Evolutionary conservation across 441 rosid species (phyloP).

Genomic region (Macaranga tanarius): DNA sequence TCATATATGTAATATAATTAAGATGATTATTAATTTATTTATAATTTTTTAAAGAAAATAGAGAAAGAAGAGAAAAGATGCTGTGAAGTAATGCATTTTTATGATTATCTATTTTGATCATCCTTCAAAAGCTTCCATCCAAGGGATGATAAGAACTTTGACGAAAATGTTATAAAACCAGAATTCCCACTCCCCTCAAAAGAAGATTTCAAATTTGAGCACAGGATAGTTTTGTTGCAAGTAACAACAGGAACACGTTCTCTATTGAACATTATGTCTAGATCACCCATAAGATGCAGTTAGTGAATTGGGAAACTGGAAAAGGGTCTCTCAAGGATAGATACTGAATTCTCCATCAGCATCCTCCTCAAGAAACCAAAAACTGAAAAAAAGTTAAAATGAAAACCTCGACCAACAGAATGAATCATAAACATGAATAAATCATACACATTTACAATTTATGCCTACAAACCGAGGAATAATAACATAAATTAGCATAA

Average conservation of each 20-base stretch:
- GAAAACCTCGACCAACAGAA: slow-evolving; percentile 17
- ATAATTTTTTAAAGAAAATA: no score
- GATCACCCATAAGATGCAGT: slow-evolving; percentile 45
- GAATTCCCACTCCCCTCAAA: slow-evolving; percentile 57
- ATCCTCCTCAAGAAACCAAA: slow-evolving; percentile 66
- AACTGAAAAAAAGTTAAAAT: slow-evolving; percentile 41
- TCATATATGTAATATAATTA: no score
- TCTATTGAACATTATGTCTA: slow-evolving; percentile 68
- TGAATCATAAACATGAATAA: neutral
- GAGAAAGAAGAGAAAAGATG: no score
- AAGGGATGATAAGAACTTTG: slow-evolving; percentile 52
- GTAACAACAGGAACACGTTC: slow-evolving; percentile 72
- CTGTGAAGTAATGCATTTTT: no score
- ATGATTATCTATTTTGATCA: slow-evolving; percentile 40
- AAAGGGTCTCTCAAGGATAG: slow-evolving; percentile 81
- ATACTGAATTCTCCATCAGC: slow-evolving; percentile 54
- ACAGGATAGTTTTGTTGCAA: slow-evolving; percentile 57
- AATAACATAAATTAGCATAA: neutral
- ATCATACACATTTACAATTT: neutral
- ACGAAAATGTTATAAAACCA: slow-evolving; percentile 76
- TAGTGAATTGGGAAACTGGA: slow-evolving; percentile 78
- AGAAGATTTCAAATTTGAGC: slow-evolving; percentile 50
- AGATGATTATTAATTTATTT: no score
- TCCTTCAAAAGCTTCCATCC: slow-evolving; percentile 61
- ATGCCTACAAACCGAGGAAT: neutral